Conservation (phyloP, 169 alveolate genomes). For the Eimeria brunetti region DNA sequence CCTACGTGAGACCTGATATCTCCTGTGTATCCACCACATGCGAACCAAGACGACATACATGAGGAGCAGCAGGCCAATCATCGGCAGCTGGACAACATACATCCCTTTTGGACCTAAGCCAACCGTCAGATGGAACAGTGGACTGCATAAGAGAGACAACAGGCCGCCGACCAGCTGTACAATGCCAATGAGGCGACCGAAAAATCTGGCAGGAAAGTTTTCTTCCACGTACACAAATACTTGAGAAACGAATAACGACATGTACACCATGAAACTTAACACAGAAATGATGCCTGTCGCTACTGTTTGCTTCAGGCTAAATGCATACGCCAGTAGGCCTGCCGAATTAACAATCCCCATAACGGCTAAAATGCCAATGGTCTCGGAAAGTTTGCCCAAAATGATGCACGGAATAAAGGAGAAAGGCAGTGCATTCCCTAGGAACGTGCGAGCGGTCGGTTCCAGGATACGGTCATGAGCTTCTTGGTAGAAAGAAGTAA, state of each 20-base stretch:
- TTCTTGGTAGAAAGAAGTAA: conserved; percentile 66
- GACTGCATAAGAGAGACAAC: conserved; percentile 82
- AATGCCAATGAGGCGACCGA: conserved; percentile 85
- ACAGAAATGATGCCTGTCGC: conserved; percentile 81
- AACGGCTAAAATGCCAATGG: conserved; percentile 67
- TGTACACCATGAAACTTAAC: conserved; percentile 81
- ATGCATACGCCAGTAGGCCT: conserved; percentile 83
- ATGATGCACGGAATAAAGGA: conserved; percentile 80
- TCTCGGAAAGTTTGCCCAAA: conserved; percentile 77
- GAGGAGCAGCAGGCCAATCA: conserved; percentile 39
- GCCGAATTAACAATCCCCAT: conserved; percentile 81
- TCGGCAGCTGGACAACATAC: conserved; percentile 45
- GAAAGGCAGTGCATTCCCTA: conserved; percentile 69
- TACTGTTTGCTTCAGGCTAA: conserved; percentile 76
- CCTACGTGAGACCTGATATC: not conserved
- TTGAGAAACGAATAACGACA: conserved; percentile 85
- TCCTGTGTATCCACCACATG: conserved; percentile 52
- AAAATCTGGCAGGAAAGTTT: conserved; percentile 83
- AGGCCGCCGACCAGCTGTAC: conserved; percentile 85
- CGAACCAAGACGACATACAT: conserved; percentile 28
- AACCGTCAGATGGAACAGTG: conserved; percentile 77
- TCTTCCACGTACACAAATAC: conserved; percentile 83
- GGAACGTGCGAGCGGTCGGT: not conserved
- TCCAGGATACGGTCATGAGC: conserved; percentile 69
- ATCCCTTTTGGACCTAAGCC: conserved; percentile 32